Evolutionary conservation across 768 basidiomycete species (phyloP), one percentile per base, ranked within the genome.

Genomic region (Tylopilus plumbeoviolaceoides): DNA sequence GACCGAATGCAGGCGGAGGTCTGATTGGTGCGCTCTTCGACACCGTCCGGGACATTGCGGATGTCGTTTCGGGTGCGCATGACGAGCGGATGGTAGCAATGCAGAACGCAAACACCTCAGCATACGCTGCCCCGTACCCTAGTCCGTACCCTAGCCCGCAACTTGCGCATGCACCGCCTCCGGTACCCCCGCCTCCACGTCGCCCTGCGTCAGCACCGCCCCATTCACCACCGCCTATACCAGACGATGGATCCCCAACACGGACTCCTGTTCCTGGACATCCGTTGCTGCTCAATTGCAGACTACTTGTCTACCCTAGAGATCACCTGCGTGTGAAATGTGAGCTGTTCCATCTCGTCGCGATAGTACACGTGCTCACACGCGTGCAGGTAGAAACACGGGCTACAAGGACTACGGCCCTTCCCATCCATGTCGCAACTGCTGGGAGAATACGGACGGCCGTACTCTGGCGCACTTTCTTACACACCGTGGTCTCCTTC

Each of bases 331-430:
- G 89, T 58, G 63, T 69, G 2, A 91, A 88, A 75, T 91, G 89
- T 89, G 59, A 49, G 78, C 61, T 5, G 48, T 10, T 18, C 15
- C 27, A 4, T 12, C 21, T 10, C 15, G 18, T 35, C 6, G 1
- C 7, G 15, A 17, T 4, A 8, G 11, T 5, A 3, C 17, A 8
- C 28, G 9, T 44, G 31, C 31, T 60, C 21, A 58, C n/a, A 8
- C 17, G 17, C 10, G 30, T 1, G 8, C 47, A 91, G 89, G 89
- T 59, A 72, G 73, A 36, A 91, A 92, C 65, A 81, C 78, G 1
- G 89, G 90, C 3, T 91, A 84, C 70, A 89, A 88, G 66, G 73
- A 78, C 51, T 72, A 71, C 35, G 87, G 91, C 65, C 86, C 87
- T 0, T 63, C 74, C 1, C 72, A 81, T 51, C 85, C 89, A 7